Conservation (phyloP, 2,329 filamentous ascomycete species). For the Penicillium occitanis region DNA sequence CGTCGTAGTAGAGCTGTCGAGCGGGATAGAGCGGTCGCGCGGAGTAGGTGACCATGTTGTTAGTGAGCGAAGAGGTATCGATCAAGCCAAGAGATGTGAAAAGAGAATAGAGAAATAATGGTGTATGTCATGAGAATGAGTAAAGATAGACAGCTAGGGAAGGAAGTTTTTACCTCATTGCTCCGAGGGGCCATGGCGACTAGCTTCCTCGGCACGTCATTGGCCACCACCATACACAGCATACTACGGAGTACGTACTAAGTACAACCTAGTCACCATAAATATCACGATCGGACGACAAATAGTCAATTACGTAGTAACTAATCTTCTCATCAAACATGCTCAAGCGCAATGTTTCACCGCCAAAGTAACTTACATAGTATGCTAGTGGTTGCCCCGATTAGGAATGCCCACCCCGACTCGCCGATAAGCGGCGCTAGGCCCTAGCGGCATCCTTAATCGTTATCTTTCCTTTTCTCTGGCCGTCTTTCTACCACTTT, state of each 20-base stretch:
- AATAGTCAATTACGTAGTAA: not conserved
- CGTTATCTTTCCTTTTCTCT: not conserved
- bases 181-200: conserved; percentile 1
- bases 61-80: conserved; percentile 21
- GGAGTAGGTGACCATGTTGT: conserved; percentile 43
- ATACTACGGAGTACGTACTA: not conserved
- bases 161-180: conserved; percentile 1
- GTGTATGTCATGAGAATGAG: not conserved
- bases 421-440: conserved; percentile 1
- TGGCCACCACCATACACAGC: not conserved
- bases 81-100: not conserved
- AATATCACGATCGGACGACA: not conserved
- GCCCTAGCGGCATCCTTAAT: not conserved
- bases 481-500: not conserved
- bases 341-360: not conserved
- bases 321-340: not conserved
- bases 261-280: not conserved
- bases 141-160: not conserved
- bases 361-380: not conserved
- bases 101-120: not conserved
- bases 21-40: conserved; percentile 63
- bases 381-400: conserved; percentile 18
- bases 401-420: conserved; percentile 13
- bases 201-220: conserved; percentile 3
- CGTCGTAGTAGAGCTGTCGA: conserved; percentile 73